Conservation (phyloP, 2,329 filamentous ascomycete genomes). For the Colletotrichum filicis region DNA sequence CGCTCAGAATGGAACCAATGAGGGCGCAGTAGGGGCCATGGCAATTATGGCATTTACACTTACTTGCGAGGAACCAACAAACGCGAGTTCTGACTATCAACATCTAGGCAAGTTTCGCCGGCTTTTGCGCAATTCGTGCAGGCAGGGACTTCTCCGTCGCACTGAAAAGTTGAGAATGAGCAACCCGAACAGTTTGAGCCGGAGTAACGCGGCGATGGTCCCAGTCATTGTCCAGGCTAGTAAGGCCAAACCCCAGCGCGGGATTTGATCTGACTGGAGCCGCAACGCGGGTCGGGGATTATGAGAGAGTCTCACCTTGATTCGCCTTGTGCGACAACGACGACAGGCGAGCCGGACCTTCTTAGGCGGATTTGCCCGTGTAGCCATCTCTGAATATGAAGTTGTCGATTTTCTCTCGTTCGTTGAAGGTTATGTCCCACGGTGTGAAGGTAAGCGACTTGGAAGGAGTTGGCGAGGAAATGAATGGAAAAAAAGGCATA, state of each 20-base stretch:
- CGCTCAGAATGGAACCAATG: too few relatives aligned
- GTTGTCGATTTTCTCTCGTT: too few relatives aligned
- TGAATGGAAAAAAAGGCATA: too few relatives aligned
- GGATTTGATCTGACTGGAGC: not conserved
- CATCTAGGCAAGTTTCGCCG: constrained; percentile 47
- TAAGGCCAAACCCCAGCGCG: not conserved
- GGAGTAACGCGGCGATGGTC: constrained; percentile 9
- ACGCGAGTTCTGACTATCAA: constrained; percentile 48
- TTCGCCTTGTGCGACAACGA: constrained; percentile 48
- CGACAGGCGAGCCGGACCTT: constrained; percentile 52
- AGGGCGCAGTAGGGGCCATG: too few relatives aligned
- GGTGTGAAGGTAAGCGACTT: too few relatives aligned
- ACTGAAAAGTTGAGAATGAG: constrained; percentile 38
- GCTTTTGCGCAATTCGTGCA: constrained; percentile 50
- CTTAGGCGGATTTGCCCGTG: constrained; percentile 38
- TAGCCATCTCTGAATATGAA: not conserved
- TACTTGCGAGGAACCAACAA: constrained; percentile 48
- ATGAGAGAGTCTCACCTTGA: constrained; percentile 43
- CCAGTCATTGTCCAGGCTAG: not conserved
- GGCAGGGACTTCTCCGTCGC: constrained; percentile 49
- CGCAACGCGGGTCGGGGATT: not conserved
- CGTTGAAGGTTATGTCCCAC: too few relatives aligned
- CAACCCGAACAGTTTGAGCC: not conserved
- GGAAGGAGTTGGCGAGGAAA: too few relatives aligned
- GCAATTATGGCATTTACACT: constrained; percentile 3